These are phyloP conservation scores for Acmispon strigosus DNA, from an alignment of 306 rosid genomes.

Conservation along the genomic window DNA sequence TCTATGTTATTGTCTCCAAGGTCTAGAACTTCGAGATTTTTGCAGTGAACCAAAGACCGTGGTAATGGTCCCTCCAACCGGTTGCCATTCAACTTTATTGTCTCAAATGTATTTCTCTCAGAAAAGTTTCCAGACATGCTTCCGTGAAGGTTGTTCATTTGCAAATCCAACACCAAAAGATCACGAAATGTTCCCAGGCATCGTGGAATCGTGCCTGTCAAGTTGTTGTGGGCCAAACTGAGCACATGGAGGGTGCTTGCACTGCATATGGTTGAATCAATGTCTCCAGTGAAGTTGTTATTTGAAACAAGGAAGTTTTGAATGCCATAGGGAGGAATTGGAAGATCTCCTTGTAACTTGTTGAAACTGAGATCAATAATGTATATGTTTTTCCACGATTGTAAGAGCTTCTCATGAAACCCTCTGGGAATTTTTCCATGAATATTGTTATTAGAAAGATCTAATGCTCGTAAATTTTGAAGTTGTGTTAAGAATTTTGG, in stretches of 20 bases:
- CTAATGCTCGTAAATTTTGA: fast-evolving
- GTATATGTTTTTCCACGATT: not conserved
- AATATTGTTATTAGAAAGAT: constrained; percentile 26
- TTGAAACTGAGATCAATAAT: not conserved
- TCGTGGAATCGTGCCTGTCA: too few relatives aligned
- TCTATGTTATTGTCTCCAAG: constrained; percentile 29
- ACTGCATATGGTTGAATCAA: not conserved
- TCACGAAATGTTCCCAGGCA: not conserved
- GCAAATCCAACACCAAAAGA: constrained; percentile 19
- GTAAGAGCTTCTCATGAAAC: not conserved
- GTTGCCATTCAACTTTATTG: constrained; percentile 24
- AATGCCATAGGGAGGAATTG: not conserved
- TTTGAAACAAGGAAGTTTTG: not conserved
- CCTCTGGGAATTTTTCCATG: constrained; percentile 14
- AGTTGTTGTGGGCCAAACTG: too few relatives aligned
- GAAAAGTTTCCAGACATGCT: not conserved
- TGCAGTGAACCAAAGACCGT: not conserved
- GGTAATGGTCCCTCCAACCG: constrained; percentile 29
- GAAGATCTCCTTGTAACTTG: constrained; percentile 12
- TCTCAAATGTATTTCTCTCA: not conserved
- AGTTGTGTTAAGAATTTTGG: constrained; percentile 5
- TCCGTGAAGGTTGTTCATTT: constrained; percentile 22
- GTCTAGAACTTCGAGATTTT: constrained; percentile 14
- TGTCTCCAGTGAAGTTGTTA: constrained; percentile 14
- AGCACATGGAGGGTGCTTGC: not conserved